Evolutionary conservation across 2,329 filamentous ascomycete genomes (phyloP).

Genomic region (Sarocladium brachiariae): DNA sequence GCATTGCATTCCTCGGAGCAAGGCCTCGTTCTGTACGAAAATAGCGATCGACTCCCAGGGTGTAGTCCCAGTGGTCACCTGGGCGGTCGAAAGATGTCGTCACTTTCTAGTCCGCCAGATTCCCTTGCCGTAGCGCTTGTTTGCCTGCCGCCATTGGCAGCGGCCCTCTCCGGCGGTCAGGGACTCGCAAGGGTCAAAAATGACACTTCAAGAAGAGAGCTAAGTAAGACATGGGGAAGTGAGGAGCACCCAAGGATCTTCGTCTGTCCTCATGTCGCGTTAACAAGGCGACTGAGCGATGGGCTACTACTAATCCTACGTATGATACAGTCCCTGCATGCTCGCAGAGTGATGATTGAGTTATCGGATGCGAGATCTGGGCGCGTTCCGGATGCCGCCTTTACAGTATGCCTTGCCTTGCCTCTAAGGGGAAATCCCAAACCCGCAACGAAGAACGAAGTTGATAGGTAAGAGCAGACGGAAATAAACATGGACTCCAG

Average conservation of each 20-base stretch:
- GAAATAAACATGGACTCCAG: too few species aligned
- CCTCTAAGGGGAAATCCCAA: not conserved
- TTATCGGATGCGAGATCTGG: not conserved
- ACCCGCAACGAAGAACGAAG: too few species aligned
- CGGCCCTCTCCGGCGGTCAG: constrained; percentile 2
- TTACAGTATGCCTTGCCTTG: not conserved
- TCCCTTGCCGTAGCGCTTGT: not conserved
- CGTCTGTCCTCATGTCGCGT: too few species aligned
- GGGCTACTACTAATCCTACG: too few species aligned
- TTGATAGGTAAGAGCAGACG: too few species aligned
- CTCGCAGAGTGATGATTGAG: too few species aligned
- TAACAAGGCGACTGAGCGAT: too few species aligned
- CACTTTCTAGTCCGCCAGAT: not conserved
- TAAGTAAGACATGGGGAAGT: not conserved
- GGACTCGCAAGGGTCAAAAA: not conserved
- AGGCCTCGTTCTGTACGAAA: not conserved
- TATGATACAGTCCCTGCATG: not conserved
- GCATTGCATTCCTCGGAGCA: not conserved
- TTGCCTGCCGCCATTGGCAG: constrained; percentile 3
- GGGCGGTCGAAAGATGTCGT: not conserved
- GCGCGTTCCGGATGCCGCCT: not conserved
- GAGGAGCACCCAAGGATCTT: not conserved
- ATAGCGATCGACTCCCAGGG: not conserved
- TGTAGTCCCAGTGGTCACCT: constrained; percentile 1
- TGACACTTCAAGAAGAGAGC: not conserved